Evolutionary conservation across 768 basidiomycete species (phyloP).

Genomic region (Russula sp.): DNA sequence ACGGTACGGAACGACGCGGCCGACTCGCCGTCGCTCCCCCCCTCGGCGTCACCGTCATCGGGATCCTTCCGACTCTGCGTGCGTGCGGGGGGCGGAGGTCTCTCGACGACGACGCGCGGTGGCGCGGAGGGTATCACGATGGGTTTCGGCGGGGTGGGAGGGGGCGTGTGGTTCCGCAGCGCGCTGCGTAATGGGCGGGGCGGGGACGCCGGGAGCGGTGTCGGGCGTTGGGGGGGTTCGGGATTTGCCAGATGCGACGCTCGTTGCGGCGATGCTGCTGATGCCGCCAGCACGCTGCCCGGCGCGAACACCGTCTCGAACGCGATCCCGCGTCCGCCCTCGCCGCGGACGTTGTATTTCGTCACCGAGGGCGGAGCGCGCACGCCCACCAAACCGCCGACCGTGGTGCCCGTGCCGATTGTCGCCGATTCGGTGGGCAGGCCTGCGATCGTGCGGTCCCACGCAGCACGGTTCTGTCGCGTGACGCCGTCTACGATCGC

Average conservation of each 20-base stretch:
- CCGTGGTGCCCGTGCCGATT: background rate
- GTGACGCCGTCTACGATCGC: conserved; percentile 62
- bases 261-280: background rate
- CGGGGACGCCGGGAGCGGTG: conserved; percentile 5
- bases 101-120: conserved; percentile 8
- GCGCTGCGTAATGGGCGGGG: conserved; percentile 55
- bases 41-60: background rate
- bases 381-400: conserved; percentile 10
- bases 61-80: background rate
- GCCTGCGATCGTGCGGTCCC: conserved; percentile 22
- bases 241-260: background rate
- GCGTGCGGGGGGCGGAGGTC: background rate
- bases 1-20: conserved; percentile 65
- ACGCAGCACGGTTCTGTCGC: conserved; percentile 32
- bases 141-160: conserved; percentile 15
- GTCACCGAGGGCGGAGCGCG: conserved; percentile 18
- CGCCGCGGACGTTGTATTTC: conserved; percentile 21
- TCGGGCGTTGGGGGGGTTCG: background rate
- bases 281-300: background rate
- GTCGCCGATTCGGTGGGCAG: background rate
- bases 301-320: conserved; percentile 18
- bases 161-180: conserved; percentile 37
- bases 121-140: conserved; percentile 18
- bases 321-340: conserved; percentile 14
- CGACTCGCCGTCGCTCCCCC: conserved; percentile 40